A percentile compares a stretch with the other conserved stretches of the same genome.
Conservation (phyloP, 345 rosid genomes). For the Eucalyptus albens region DNA sequence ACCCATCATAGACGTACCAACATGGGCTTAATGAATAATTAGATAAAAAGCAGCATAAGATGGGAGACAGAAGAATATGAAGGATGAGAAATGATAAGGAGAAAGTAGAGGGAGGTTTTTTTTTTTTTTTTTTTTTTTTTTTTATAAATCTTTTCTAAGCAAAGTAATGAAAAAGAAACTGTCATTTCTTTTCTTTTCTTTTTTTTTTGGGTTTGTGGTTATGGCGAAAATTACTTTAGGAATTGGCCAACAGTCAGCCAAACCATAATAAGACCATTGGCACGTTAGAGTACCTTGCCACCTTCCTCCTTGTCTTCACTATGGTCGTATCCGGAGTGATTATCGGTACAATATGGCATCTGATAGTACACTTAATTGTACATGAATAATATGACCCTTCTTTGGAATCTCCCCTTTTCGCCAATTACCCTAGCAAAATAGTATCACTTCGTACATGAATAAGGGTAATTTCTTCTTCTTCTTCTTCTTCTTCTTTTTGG, state of each 20-base stretch:
- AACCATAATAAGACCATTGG: background rate
- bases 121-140: background rate
- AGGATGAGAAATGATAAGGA: background rate
- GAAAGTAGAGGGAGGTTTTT: background rate
- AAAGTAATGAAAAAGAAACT: background rate
- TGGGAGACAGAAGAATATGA: background rate
- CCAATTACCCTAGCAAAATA: background rate
- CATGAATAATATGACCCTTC: background rate
- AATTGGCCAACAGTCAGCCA: background rate
- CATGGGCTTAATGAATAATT: background rate
- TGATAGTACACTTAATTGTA: background rate
- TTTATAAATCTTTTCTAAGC: background rate
- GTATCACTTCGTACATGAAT: background rate
- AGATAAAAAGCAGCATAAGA: background rate
- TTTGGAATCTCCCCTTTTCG: no score
- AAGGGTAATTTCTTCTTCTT: background rate
- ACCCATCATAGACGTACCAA: background rate
- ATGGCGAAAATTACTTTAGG: background rate
- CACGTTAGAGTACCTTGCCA: background rate
- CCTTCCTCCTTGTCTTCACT: background rate
- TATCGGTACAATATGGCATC: background rate
- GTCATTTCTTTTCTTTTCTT: accelerated
- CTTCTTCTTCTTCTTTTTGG: accelerated
- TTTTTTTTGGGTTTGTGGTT: background rate
- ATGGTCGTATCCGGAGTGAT: accelerated